Conservation (phyloP, 1,284 basidiomycete species). For the Pseudozyma pruni region DNA sequence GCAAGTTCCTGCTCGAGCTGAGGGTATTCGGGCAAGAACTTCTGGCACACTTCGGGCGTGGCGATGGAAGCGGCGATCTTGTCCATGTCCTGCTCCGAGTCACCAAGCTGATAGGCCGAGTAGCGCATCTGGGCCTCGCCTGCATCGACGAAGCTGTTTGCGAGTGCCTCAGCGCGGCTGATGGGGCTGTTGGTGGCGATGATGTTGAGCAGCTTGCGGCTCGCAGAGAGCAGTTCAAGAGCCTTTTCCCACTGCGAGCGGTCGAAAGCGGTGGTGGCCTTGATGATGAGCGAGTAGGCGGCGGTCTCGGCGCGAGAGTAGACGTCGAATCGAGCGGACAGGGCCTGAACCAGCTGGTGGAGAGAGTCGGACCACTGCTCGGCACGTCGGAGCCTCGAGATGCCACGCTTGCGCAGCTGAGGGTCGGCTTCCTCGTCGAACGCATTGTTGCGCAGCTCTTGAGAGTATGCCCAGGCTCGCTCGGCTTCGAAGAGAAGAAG, state of each 20-base stretch:
- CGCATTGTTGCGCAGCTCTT: conserved; percentile 77
- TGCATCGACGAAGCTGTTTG: conserved; percentile 83
- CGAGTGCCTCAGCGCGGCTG: conserved; percentile 90
- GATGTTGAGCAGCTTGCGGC: conserved; percentile 79
- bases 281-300: conserved; percentile 77
- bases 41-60: conserved; percentile 71
- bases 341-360: conserved; percentile 77
- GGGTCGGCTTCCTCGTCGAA: conserved; percentile 72
- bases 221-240: conserved; percentile 80
- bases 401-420: conserved; percentile 78
- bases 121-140: conserved; percentile 91
- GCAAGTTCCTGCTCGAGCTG: conserved; percentile 72
- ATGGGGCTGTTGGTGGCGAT: conserved; percentile 77
- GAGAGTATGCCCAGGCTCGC: conserved; percentile 88
- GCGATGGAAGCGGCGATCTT: conserved; percentile 79
- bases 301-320: conserved; percentile 52
- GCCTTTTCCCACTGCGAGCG: conserved; percentile 78
- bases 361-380: conserved; percentile 84
- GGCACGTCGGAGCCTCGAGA: conserved; percentile 83
- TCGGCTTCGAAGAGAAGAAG: conserved; percentile 88
- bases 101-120: conserved; percentile 83
- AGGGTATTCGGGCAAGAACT: conserved; percentile 77
- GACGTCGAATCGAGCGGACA: conserved; percentile 67
- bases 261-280: conserved; percentile 70
- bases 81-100: conserved; percentile 79